A percentile compares a stretch with the other conserved stretches of the same genome.
phyloP scores from a whole-genome alignment of 1,139 yeast species.

The Hemisphaericaspora xylofermentans region DNA sequence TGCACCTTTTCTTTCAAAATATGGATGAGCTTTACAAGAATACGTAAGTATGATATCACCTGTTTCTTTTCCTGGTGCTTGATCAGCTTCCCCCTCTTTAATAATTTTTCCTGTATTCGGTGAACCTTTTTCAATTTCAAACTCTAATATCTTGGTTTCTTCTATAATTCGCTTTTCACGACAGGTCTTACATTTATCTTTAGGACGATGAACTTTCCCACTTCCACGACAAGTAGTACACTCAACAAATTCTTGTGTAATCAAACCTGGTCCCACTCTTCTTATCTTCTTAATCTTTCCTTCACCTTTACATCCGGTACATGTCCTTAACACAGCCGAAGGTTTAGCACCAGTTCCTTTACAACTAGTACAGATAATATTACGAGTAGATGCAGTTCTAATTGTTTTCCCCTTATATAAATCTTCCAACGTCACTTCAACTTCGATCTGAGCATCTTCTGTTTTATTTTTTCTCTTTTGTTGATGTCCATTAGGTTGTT shows the following conservation, averaged over 20 bases:
- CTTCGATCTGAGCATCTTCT: conserved; percentile 64
- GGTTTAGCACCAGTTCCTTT: conserved; percentile 72
- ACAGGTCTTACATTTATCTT: conserved; percentile 80
- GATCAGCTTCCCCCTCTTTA: conserved; percentile 73
- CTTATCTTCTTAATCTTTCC: conserved; percentile 63
- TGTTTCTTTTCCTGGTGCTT: conserved; percentile 67
- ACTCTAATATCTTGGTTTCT: conserved; percentile 74
- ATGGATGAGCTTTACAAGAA: conserved; percentile 43
- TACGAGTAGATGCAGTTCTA: conserved; percentile 72
- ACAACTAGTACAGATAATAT: conserved; percentile 69
- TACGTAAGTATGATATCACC: conserved; percentile 77
- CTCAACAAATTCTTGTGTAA: conserved; percentile 58
- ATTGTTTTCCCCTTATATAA: conserved; percentile 78
- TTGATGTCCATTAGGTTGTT: conserved; percentile 18
- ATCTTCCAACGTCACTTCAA: conserved; percentile 70
- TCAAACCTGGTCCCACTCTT: conserved; percentile 76
- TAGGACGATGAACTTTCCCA: conserved; percentile 61
- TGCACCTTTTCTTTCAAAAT: conserved; percentile 57
- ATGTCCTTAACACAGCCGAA: conserved; percentile 52
- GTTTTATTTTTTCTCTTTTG: conserved; percentile 32
- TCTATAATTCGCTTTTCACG: conserved; percentile 60
- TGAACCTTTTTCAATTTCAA: conserved; percentile 75
- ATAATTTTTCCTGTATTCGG: conserved; percentile 59
- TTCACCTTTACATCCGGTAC: conserved; percentile 71
- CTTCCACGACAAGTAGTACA: conserved; percentile 75